Conservation (phyloP, 495 filamentous ascomycete species). For the Xylaria flabelliformis region DNA sequence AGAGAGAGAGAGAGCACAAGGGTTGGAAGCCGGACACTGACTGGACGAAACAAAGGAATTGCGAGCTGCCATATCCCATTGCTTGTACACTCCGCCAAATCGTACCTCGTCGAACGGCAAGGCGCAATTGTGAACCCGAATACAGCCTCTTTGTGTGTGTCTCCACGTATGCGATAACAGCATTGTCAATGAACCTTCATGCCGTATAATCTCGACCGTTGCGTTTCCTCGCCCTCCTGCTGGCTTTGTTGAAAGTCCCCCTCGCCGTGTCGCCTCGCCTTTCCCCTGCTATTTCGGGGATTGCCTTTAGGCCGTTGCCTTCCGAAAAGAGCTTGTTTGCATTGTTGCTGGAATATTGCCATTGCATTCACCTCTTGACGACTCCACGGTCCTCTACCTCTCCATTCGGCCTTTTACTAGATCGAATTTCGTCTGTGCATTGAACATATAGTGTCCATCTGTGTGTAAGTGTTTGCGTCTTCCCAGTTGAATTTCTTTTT, state of each 20-base stretch:
- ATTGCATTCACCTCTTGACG: constrained; percentile 29
- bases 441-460: neutral
- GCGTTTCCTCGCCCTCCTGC: neutral
- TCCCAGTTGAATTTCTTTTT: constrained; percentile 36
- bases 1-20: neutral
- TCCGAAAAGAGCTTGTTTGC: constrained; percentile 29
- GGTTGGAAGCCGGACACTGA: constrained; percentile 11
- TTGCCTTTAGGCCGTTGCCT: constrained; percentile 11
- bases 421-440: constrained; percentile 12
- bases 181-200: constrained; percentile 4
- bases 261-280: neutral
- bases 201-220: constrained; percentile 8
- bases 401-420: constrained; percentile 26
- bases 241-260: neutral
- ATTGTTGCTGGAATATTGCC: constrained; percentile 48
- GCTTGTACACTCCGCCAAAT: neutral
- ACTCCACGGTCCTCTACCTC: constrained; percentile 15
- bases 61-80: neutral
- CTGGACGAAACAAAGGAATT: constrained; percentile 15
- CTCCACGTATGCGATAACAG: neutral
- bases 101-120: neutral
- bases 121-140: constrained; percentile 6
- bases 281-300: neutral
- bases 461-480: constrained; percentile 23
- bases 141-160: constrained; percentile 2